phyloP scores from a whole-genome alignment of 768 basidiomycete species.

The Hypholoma fasciculare region DNA sequence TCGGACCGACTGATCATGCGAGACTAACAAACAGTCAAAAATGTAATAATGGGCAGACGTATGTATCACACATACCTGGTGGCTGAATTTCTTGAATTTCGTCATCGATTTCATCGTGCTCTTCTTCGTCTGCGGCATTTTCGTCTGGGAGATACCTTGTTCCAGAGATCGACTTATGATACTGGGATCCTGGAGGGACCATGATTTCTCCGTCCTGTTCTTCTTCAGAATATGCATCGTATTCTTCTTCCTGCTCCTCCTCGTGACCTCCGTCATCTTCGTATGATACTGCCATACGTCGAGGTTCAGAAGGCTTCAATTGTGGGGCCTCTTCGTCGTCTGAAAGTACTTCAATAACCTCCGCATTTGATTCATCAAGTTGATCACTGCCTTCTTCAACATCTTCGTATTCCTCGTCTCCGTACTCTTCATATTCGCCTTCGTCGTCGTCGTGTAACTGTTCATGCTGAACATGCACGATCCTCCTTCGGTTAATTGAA shows the following conservation, averaged over 20 bases:
- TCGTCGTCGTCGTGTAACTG: conserved; percentile 24
- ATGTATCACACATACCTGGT: conserved; percentile 29
- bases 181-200: background rate
- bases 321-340: conserved; percentile 19
- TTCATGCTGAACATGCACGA: conserved; percentile 22
- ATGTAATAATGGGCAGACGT: conserved; percentile 6
- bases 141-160: background rate
- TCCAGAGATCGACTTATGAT: background rate
- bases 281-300: background rate
- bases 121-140: background rate
- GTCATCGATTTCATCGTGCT: conserved; percentile 10
- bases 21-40: no score
- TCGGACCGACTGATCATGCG: no score
- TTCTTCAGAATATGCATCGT: conserved; percentile 13
- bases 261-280: conserved; percentile 6
- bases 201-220: conserved; percentile 1
- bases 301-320: conserved; percentile 10
- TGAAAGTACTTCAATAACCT: conserved; percentile 19
- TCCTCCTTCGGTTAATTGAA: conserved; percentile 4
- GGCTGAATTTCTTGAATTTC: conserved; percentile 32
- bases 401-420: conserved; percentile 19
- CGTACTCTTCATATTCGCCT: conserved; percentile 20
- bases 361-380: conserved; percentile 4
- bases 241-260: conserved; percentile 6
- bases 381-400: conserved; percentile 12